A percentile compares a stretch with the other conserved stretches of the same genome.
These are phyloP conservation scores for Cicer cuneatum DNA, from an alignment of 306 rosid species.

Conservation along the genomic window DNA sequence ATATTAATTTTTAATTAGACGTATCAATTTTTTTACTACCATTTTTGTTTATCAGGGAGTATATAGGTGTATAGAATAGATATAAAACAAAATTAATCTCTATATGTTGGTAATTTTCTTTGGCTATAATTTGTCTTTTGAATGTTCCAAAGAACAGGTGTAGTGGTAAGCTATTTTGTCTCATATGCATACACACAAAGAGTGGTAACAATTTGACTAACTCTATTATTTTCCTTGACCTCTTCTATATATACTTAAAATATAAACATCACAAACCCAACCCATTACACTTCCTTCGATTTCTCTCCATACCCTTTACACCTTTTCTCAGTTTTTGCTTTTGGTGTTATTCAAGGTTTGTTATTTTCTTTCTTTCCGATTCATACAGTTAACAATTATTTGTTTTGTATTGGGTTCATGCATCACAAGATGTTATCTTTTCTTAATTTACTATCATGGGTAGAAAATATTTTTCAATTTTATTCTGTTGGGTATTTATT, in stretches of 20 bases:
- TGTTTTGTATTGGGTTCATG: slow-evolving; percentile 28
- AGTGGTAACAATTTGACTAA: slow-evolving; percentile 41
- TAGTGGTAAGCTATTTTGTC: slow-evolving; percentile 52
- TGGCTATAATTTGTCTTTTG: slow-evolving; percentile 22
- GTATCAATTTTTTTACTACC: too few species aligned
- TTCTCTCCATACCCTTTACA: slow-evolving; percentile 25
- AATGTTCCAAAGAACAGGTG: slow-evolving; percentile 47
- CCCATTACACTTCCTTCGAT: not conserved
- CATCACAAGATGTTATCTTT: slow-evolving; percentile 34
- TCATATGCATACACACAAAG: slow-evolving; percentile 24
- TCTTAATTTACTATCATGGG: slow-evolving; percentile 26
- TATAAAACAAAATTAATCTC: not conserved
- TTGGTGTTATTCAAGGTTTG: slow-evolving; percentile 45
- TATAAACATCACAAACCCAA: slow-evolving; percentile 34
- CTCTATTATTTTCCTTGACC: slow-evolving; percentile 15
- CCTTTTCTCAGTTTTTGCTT: not conserved
- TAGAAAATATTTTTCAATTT: not conserved
- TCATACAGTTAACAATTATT: not conserved
- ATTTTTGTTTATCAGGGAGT: too few species aligned
- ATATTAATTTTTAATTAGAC: too few species aligned
- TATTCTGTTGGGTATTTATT: not conserved
- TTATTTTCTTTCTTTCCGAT: slow-evolving; percentile 25
- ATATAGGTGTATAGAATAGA: too few species aligned
- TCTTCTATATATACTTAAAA: not conserved
- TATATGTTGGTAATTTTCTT: not conserved